Conservation (phyloP, 2,329 filamentous ascomycete species). For the Phaeosphaeria sp. region DNA sequence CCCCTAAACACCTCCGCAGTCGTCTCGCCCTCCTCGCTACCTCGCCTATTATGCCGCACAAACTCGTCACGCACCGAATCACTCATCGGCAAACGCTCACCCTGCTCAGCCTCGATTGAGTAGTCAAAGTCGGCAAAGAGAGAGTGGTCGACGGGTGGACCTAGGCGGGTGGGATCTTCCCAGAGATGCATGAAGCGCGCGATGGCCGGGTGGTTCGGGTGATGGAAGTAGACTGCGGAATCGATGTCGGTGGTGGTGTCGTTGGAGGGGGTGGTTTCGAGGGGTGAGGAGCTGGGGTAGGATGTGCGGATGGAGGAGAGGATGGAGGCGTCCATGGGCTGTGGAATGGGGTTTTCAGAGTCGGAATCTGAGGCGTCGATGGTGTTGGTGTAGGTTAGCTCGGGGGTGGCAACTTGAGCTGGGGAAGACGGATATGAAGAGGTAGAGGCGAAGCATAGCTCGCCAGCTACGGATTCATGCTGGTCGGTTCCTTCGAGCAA, state of each 20-base stretch:
- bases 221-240: background rate
- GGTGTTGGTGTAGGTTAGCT: too few species aligned
- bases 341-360: too few species aligned
- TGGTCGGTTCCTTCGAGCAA: background rate
- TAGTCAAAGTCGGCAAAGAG: background rate
- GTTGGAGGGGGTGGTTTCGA: too few species aligned
- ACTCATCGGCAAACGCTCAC: too few species aligned
- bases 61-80: too few species aligned
- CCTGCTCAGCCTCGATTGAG: too few species aligned
- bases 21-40: background rate
- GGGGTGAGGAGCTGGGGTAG: background rate
- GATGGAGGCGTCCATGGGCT: too few species aligned
- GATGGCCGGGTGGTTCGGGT: background rate
- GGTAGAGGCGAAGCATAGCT: background rate
- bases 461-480: background rate
- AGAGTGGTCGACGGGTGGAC: background rate
- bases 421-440: background rate
- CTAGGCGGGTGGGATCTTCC: too few species aligned
- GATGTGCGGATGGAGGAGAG: background rate
- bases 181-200: background rate
- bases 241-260: too few species aligned
- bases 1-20: background rate
- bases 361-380: background rate
- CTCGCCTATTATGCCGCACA: too few species aligned
- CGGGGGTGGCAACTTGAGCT: background rate